Conservation (phyloP, 176 grass and related monocot genomes). For the Avena atlantica region DNA sequence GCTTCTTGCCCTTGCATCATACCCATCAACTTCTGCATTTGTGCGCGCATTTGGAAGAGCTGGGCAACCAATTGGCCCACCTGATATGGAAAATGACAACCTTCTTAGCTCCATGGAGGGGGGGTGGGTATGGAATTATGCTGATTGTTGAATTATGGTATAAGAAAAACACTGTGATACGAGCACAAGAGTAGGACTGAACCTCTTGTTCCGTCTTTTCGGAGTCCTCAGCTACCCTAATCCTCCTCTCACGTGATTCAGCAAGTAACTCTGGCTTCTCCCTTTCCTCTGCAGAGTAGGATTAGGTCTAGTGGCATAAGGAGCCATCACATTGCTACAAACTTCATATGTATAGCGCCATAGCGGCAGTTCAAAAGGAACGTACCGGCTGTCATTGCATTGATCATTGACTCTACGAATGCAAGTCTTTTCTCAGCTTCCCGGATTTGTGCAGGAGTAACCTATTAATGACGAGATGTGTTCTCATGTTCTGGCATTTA, state of each 20-base stretch:
- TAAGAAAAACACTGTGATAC: neutral
- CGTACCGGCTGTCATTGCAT: slow-evolving; percentile 84
- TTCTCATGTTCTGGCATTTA: neutral
- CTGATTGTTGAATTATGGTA: neutral
- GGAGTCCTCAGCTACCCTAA: slow-evolving; percentile 34
- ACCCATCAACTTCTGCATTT: slow-evolving; percentile 70
- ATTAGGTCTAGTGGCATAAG: slow-evolving; percentile 6
- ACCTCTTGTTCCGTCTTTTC: slow-evolving; percentile 50
- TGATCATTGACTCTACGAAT: slow-evolving; percentile 90
- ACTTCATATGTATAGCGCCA: neutral
- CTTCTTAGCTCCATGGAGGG: neutral
- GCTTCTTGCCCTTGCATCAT: slow-evolving; percentile 58
- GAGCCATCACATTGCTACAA: neutral
- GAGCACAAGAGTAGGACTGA: neutral
- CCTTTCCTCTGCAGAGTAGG: slow-evolving; percentile 66
- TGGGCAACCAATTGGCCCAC: slow-evolving; percentile 92
- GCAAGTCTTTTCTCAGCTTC: slow-evolving; percentile 92
- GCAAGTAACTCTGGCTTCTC: slow-evolving; percentile 81
- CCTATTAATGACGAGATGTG: slow-evolving; percentile 48
- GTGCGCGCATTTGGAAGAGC: slow-evolving; percentile 84
- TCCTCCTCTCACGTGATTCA: slow-evolving; percentile 74
- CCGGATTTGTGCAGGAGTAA: slow-evolving; percentile 94
- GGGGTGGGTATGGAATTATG: neutral
- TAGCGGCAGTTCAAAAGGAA: neutral
- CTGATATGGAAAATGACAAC: slow-evolving; percentile 45